phyloP scores from a whole-genome alignment of 805 yeast genomes.

The Spathaspora gorwiae region DNA sequence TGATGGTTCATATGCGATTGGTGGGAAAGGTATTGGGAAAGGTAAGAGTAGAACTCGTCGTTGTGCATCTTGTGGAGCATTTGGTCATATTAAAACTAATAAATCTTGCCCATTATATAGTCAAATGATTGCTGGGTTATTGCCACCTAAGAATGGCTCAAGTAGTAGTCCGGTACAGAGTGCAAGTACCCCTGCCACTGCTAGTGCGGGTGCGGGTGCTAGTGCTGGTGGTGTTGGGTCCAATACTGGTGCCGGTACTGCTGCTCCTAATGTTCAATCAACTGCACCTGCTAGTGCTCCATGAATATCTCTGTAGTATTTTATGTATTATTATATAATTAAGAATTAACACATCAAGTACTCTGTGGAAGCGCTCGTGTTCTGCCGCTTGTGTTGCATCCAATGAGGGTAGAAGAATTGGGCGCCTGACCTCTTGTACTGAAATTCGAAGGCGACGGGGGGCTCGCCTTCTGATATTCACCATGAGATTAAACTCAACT shows the following conservation, averaged over 20 bases:
- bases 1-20: constrained; percentile 42
- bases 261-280: not conserved
- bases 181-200: not conserved
- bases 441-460: too few species aligned
- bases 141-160: constrained; percentile 7
- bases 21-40: constrained; percentile 70
- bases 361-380: too few species aligned
- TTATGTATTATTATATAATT: too few species aligned
- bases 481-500: too few species aligned
- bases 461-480: too few species aligned
- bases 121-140: constrained; percentile 27
- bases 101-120: constrained; percentile 83
- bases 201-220: not conserved
- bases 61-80: constrained; percentile 93
- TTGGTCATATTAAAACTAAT: constrained; percentile 92
- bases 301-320: not conserved
- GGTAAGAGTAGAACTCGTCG: constrained; percentile 72
- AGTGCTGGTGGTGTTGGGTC: not conserved
- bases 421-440: too few species aligned
- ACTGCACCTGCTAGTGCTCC: not conserved
- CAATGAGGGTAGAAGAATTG: too few species aligned
- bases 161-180: not conserved
- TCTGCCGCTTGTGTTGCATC: too few species aligned
- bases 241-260: constrained; percentile 1
- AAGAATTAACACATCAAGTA: too few species aligned